Evolutionary conservation across 129 eudicot species (phyloP).

Genomic region (Arctium minus): DNA sequence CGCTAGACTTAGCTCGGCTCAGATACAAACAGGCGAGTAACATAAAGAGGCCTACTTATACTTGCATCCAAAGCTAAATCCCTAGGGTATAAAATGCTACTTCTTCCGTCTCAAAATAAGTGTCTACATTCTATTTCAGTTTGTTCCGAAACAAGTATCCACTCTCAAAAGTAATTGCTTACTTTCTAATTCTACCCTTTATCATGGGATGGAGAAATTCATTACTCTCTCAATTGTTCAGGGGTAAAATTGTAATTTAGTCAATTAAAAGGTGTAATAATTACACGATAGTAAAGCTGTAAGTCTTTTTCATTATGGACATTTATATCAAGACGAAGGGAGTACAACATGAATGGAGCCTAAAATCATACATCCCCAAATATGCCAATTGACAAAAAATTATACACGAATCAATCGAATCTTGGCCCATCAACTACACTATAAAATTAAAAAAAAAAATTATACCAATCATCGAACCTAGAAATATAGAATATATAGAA

Average conservation of each 20-base stretch:
- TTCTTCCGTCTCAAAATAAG: not conserved
- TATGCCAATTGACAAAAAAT: slow-evolving; percentile 19
- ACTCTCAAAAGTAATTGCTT: not conserved
- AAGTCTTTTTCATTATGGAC: not conserved
- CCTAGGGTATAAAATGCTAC: too few relatives aligned
- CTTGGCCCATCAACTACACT: slow-evolving; percentile 12
- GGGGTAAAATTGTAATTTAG: not conserved
- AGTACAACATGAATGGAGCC: slow-evolving; percentile 18
- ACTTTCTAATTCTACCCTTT: not conserved
- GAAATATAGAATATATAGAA: not conserved
- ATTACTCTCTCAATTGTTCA: not conserved
- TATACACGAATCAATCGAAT: slow-evolving; percentile 2
- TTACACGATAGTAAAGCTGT: not conserved
- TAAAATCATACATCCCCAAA: slow-evolving; percentile 6
- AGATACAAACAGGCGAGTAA: not conserved
- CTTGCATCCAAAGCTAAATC: not conserved
- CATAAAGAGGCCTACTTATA: not conserved
- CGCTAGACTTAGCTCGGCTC: not conserved
- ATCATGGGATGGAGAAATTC: not conserved
- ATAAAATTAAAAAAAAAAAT: not conserved
- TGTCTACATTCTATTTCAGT: not conserved
- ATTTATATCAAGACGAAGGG: not conserved
- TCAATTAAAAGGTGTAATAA: not conserved
- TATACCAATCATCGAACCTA: slow-evolving; percentile 3
- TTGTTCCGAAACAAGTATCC: not conserved